phyloP scores from a whole-genome alignment of 352 stramenopile species.

The Paralagenidium karlingii region DNA sequence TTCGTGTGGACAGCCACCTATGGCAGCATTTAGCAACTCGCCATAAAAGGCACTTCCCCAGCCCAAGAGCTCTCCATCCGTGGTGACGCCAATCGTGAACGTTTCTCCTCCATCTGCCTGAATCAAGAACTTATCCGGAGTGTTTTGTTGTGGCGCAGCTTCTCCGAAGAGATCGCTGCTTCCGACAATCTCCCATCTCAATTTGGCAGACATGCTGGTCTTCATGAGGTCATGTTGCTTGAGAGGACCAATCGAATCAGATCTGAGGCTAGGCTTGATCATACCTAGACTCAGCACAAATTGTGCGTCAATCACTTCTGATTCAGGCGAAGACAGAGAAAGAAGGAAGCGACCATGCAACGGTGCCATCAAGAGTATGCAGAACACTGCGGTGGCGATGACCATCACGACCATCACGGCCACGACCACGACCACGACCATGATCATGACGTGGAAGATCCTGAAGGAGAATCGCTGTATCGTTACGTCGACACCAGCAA shows the following conservation, averaged over 20 bases:
- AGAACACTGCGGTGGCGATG: slow-evolving; percentile 20
- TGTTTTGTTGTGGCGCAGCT: background rate
- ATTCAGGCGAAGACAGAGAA: too few relatives aligned
- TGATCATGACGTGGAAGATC: slow-evolving; percentile 53
- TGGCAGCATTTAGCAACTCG: slow-evolving; percentile 32
- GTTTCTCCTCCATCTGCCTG: slow-evolving; percentile 30
- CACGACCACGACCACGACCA: slow-evolving; percentile 48
- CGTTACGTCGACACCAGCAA: slow-evolving; percentile 82
- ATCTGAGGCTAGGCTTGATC: too few relatives aligned
- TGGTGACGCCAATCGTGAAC: slow-evolving; percentile 30
- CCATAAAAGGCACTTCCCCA: slow-evolving; percentile 62
- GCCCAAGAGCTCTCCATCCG: slow-evolving; percentile 19
- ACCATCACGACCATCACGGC: slow-evolving; percentile 31
- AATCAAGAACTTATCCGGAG: background rate
- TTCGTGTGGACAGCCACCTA: too few relatives aligned
- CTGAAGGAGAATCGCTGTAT: slow-evolving; percentile 67
- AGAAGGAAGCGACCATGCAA: slow-evolving; percentile 21
- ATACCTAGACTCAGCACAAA: too few relatives aligned
- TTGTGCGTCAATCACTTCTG: too few relatives aligned
- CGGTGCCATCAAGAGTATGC: slow-evolving; percentile 54
- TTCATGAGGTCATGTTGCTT: too few relatives aligned
- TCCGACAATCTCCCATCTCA: background rate
- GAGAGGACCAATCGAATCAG: too few relatives aligned
- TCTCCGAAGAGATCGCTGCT: background rate
- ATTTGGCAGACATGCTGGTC: too few relatives aligned